A percentile compares a stretch with the other conserved stretches of the same genome.
Conservation (phyloP, 2,329 filamentous ascomycete species). For the Ascocoryne sarcoides region DNA sequence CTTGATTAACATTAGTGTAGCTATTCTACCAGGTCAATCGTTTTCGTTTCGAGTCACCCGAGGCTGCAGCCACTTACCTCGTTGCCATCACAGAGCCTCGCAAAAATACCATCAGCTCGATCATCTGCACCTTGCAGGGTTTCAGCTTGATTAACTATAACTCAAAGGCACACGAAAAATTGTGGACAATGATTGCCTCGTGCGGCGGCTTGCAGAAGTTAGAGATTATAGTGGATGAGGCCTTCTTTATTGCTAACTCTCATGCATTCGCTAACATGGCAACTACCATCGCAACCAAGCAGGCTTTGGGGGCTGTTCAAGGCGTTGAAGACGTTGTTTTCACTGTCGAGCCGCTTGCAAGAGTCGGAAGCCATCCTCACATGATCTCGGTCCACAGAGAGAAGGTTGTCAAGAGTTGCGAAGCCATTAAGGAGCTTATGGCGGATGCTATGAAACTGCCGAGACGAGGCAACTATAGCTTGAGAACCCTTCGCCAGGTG, state of each 20-base stretch:
- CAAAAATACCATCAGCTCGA: constrained; percentile 3
- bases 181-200: neutral
- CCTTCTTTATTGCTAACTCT: neutral
- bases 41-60: constrained; percentile 5
- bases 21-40: constrained; percentile 14
- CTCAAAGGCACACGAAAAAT: neutral
- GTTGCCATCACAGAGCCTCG: constrained; percentile 12
- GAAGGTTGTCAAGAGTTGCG: neutral
- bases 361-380: too few relatives aligned
- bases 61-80: constrained; percentile 6
- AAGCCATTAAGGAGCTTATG: neutral
- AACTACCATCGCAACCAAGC: neutral
- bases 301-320: neutral
- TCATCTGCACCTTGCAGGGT: neutral
- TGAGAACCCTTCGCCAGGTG: neutral
- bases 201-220: neutral
- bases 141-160: neutral
- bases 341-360: neutral
- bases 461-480: neutral
- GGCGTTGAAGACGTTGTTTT: neutral
- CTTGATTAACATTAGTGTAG: neutral
- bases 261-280: neutral
- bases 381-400: neutral
- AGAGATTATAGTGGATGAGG: neutral
- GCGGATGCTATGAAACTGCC: neutral